These are phyloP conservation scores for Elongisporangium senticosum DNA, from an alignment of 352 stramenopile species.

Conservation along the genomic window DNA sequence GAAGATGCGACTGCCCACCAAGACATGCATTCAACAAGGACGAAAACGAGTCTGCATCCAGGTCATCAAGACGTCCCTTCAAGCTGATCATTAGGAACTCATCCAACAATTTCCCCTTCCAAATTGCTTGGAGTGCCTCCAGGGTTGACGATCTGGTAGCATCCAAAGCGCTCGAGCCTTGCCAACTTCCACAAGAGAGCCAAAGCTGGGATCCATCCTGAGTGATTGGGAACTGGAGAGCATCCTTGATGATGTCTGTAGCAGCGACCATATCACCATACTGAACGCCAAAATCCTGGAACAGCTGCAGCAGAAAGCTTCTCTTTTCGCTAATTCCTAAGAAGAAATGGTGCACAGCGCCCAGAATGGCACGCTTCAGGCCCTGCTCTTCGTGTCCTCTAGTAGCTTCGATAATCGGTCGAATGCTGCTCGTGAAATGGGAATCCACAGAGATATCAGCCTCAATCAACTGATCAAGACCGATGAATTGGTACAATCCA, in stretches of 20 bases:
- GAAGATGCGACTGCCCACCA: constrained; percentile 28
- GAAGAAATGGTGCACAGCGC: constrained; percentile 48
- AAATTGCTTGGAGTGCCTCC: constrained; percentile 41
- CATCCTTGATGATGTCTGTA: constrained; percentile 46
- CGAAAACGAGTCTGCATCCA: constrained; percentile 43
- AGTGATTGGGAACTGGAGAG: constrained; percentile 52
- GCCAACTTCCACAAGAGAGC: constrained; percentile 56
- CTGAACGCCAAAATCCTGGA: constrained; percentile 62
- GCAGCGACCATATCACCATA: constrained; percentile 59
- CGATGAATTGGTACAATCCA: constrained; percentile 31
- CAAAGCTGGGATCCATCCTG: constrained; percentile 31
- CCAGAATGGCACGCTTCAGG: constrained; percentile 23
- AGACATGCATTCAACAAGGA: constrained; percentile 48
- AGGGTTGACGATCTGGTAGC: constrained; percentile 10
- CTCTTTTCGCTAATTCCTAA: constrained; percentile 51
- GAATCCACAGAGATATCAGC: constrained; percentile 14
- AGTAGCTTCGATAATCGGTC: constrained; percentile 20
- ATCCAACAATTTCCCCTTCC: constrained; percentile 69
- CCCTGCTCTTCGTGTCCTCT: constrained; percentile 8
- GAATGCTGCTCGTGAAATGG: constrained; percentile 49
- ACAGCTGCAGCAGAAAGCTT: constrained; percentile 57
- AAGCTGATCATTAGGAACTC: constrained; percentile 79
- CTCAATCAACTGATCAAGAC: constrained; percentile 14
- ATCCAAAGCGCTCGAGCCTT: constrained; percentile 3
- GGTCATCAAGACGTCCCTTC: constrained; percentile 63